Percentiles rank a stretch among this genome's conserved stretches.
phyloP scores from a whole-genome alignment of 1,284 basidiomycete genomes.

The Macrocybe sp. region DNA sequence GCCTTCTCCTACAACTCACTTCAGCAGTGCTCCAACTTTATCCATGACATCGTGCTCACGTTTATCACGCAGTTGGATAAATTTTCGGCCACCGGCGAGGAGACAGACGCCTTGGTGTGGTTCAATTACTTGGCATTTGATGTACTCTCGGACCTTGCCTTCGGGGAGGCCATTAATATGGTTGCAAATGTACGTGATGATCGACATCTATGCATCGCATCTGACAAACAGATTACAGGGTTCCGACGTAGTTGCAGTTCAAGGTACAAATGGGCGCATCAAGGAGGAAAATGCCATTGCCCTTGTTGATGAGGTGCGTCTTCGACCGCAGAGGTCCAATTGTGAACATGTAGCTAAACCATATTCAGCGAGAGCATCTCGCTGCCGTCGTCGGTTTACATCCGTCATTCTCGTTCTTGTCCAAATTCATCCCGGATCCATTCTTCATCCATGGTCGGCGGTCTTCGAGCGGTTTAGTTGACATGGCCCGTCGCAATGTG shows the following conservation, averaged over 20 bases:
- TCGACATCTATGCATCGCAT: constrained; percentile 5
- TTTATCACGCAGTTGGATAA: constrained; percentile 18
- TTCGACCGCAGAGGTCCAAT: neutral
- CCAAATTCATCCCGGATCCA: constrained; percentile 20
- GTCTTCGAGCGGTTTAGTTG: constrained; percentile 16
- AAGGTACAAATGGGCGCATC: constrained; percentile 12
- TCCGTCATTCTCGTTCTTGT: constrained; percentile 12
- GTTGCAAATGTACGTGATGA: constrained; percentile 22
- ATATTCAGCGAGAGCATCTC: constrained; percentile 20
- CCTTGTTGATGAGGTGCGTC: constrained; percentile 22
- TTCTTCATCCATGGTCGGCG: constrained; percentile 15
- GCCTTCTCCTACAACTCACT: constrained; percentile 19
- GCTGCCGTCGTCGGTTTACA: constrained; percentile 18
- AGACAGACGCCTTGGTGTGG: constrained; percentile 26
- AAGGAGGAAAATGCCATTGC: constrained; percentile 19
- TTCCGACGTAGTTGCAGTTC: constrained; percentile 18
- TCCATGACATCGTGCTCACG: constrained; percentile 11
- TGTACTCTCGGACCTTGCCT: constrained; percentile 37
- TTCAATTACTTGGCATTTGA: constrained; percentile 45
- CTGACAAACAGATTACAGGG: constrained; percentile 5
- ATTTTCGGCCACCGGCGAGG: constrained; percentile 11
- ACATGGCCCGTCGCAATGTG: constrained; percentile 17
- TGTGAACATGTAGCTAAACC: neutral
- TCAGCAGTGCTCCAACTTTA: constrained; percentile 14
- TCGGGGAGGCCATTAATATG: constrained; percentile 42